phyloP scores from a whole-genome alignment of 805 yeast genomes.

The Komagataella pastoris region DNA sequence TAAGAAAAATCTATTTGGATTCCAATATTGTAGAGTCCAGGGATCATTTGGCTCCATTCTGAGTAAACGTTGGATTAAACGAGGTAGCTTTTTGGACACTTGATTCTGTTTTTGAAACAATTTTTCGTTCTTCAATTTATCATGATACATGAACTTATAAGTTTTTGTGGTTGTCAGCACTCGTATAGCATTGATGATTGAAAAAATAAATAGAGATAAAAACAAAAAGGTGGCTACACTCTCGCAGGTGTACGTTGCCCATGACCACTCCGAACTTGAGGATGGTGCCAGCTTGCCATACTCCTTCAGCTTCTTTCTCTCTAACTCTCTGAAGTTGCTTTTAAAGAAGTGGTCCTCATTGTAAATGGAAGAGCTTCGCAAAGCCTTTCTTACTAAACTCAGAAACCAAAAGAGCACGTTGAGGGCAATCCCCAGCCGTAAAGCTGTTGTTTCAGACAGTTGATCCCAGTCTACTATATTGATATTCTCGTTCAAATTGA shows the following conservation, averaged over 20 bases:
- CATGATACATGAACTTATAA: neutral
- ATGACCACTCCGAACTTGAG: neutral
- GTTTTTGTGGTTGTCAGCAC: neutral
- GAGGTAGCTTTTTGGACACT: neutral
- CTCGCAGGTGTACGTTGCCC: neutral
- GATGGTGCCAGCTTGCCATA: neutral
- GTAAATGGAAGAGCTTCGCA: conserved; percentile 1
- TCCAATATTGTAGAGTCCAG: neutral
- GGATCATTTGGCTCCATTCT: neutral
- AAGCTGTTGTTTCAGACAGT: conserved; percentile 6
- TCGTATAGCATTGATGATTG: neutral
- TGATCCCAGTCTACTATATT: conserved; percentile 16
- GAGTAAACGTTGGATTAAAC: neutral
- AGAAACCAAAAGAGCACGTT: conserved; percentile 8
- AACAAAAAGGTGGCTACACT: neutral
- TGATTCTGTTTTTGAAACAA: neutral
- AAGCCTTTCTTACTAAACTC: conserved; percentile 3
- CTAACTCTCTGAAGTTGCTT: conserved; percentile 1
- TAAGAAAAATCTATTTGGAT: neutral
- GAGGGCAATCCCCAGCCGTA: conserved; percentile 8
- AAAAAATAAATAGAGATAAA: neutral
- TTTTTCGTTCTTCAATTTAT: neutral
- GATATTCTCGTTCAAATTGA: conserved; percentile 11
- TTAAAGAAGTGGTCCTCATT: conserved; percentile 4
- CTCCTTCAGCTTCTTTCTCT: neutral